Conservation (phyloP, 306 rosid species). For the Hippophae tibetana region DNA sequence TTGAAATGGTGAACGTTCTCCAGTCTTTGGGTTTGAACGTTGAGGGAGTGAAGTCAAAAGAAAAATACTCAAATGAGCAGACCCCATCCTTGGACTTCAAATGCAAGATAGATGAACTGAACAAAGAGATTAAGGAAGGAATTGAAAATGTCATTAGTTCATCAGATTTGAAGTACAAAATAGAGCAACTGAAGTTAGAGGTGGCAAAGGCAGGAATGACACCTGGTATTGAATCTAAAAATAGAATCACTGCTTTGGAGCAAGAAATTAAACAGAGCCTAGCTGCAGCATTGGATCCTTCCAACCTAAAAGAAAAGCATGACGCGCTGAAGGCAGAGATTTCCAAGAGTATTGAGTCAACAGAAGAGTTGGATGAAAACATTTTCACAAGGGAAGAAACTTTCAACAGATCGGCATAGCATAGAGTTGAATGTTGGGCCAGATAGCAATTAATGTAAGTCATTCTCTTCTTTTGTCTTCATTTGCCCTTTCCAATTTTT, state of each 20-base stretch:
- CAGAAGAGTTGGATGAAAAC: constrained; percentile 29
- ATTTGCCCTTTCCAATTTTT: no score
- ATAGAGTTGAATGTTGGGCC: no score
- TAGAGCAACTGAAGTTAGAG: constrained; percentile 56
- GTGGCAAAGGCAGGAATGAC: constrained; percentile 54
- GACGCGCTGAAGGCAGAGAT: constrained; percentile 46
- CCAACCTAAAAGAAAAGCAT: constrained; percentile 53
- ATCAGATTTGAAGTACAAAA: constrained; percentile 51
- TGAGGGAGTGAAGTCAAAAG: constrained; percentile 21
- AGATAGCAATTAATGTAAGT: no score
- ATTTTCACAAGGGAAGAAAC: no score
- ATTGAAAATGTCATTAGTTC: constrained; percentile 40
- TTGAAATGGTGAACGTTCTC: constrained; percentile 42
- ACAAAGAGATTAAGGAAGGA: constrained; percentile 35
- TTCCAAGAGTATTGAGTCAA: constrained; percentile 28
- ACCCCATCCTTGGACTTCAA: constrained; percentile 27
- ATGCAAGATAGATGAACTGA: constrained; percentile 41
- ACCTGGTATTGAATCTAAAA: constrained; percentile 47
- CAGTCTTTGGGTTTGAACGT: constrained; percentile 54
- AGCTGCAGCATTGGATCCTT: constrained; percentile 45
- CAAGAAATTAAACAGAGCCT: constrained; percentile 55
- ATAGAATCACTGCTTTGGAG: constrained; percentile 52
- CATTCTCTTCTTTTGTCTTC: no score
- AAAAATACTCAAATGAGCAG: constrained; percentile 21
- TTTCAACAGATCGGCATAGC: no score